Base-by-base conservation (phyloP, 2,329 filamentous ascomycete species). In the Colletotrichum sp. region DNA sequence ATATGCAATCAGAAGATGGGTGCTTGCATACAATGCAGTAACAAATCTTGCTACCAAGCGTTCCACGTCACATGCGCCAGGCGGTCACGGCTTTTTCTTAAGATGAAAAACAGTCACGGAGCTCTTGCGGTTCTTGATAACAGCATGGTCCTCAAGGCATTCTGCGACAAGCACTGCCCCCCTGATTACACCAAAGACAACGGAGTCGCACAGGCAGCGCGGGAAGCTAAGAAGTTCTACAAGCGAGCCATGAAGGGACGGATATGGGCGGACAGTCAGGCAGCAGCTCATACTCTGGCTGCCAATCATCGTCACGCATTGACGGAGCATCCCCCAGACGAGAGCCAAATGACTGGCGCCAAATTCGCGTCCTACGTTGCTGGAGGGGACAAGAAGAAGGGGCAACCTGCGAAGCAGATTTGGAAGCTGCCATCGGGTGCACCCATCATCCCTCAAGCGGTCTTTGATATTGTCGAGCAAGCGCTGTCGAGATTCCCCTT, bases 1-100 rank as follows among this genome's bases (percentile, higher is more conserved):
- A 97, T 99, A 73, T 99, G 97, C 86, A 94, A 96, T 78, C 97
- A 99, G 85, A 94, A 93, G 80, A 99, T 99, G 97, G 97, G 97
- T 26, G 96, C 97, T 55, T 98, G 96, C 84, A 98, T 99, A 76
- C 97, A 99, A 84, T 99, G 97, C 84, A 95, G 96, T 76, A 98
- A 98, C 87, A 98, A 98, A 85, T 95, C 94, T 76, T 99, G 97
- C 84, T 99, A 98, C 82, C 94, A 96, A 81, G 97, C 97, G 10
- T 99, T 99, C 83, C 97, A 99, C 84, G 96, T 98, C 70, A 98
- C 97, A 7, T 99, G 97, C 83, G 97, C 97, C 28, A 92, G 97
- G 71, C 92, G 95, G 80, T 96, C 96, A 63, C 93, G 93, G 77
- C 89, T 99, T 1, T 98, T 95, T 81, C 88, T 99, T 78, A 96